These are phyloP conservation scores for Inonotus obliquus DNA, from an alignment of 1,284 basidiomycete species.

Conservation along the genomic window DNA sequence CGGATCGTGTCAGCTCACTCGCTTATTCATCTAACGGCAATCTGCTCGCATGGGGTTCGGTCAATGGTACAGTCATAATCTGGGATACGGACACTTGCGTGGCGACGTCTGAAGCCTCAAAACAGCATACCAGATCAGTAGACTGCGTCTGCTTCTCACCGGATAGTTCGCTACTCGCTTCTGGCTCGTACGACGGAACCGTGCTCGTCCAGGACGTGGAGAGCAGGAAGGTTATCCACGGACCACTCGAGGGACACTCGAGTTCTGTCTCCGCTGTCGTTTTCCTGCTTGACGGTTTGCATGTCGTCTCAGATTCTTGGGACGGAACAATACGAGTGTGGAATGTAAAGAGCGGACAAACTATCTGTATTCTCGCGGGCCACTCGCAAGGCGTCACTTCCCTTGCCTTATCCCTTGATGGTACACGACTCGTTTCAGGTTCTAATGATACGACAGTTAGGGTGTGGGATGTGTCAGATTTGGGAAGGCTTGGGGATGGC, in stretches of 20 bases:
- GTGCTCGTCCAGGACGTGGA: slow-evolving; percentile 1
- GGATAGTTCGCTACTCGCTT: background rate
- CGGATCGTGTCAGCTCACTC: background rate
- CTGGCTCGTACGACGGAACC: background rate
- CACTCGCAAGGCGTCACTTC: background rate
- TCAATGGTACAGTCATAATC: background rate
- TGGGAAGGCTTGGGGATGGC: background rate
- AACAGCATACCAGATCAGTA: background rate
- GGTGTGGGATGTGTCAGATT: slow-evolving; percentile 15
- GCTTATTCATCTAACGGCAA: background rate
- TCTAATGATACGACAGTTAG: slow-evolving; percentile 16
- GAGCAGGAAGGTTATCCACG: background rate
- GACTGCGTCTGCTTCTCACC: background rate
- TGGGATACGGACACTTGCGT: background rate
- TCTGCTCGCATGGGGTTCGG: background rate
- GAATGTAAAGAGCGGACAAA: slow-evolving; percentile 32
- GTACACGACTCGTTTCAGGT: slow-evolving; percentile 3
- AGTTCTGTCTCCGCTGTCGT: background rate
- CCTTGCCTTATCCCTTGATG: background rate
- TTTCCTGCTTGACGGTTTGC: slow-evolving; percentile 16
- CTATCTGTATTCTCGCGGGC: background rate
- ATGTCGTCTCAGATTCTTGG: slow-evolving; percentile 78
- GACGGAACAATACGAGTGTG: slow-evolving; percentile 99
- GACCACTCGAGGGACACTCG: background rate
- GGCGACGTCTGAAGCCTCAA: background rate